Evolutionary conservation across 164 flowering plant genomes (phyloP).

Genomic region (Aristolochia fimbriata): DNA sequence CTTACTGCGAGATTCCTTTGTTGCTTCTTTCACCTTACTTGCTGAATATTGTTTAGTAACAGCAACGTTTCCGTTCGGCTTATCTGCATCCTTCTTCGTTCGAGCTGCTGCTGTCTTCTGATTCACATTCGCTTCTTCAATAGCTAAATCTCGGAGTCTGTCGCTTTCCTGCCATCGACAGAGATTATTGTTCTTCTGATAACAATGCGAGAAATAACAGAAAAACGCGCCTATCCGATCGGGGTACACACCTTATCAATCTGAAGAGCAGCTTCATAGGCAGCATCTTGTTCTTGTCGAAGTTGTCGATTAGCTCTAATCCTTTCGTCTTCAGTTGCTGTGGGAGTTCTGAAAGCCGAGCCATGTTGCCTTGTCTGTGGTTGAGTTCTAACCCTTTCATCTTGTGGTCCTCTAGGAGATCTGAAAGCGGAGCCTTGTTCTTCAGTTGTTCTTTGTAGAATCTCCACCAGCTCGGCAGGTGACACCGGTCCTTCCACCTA

Average conservation of each 20-base stretch:
- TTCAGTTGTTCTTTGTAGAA: conserved; percentile 52
- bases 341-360: not conserved
- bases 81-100: conserved; percentile 10
- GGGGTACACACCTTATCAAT: conserved; percentile 34
- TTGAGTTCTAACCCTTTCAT: conserved; percentile 1
- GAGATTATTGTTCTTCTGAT: too few relatives aligned
- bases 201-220: not conserved
- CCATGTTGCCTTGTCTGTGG: too few relatives aligned
- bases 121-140: conserved; percentile 2
- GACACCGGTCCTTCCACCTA: conserved; percentile 74
- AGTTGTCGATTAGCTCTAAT: conserved; percentile 20
- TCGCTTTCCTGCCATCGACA: conserved; percentile 32
- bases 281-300: conserved; percentile 66
- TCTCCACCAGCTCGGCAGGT: conserved; percentile 54
- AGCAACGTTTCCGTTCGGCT: conserved; percentile 2
- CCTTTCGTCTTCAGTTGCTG: conserved; percentile 16
- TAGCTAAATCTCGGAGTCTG: conserved; percentile 8
- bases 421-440: conserved; percentile 62
- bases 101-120: conserved; percentile 15
- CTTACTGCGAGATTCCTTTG: conserved; percentile 13
- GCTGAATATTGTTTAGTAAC: conserved; percentile 5
- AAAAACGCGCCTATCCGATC: not conserved
- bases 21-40: conserved; percentile 18
- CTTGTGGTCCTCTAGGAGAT: conserved; percentile 17
- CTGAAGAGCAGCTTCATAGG: conserved; percentile 48